These are phyloP conservation scores for Quercus variabilis DNA, from an alignment of 306 rosid genomes.

Conservation along the genomic window DNA sequence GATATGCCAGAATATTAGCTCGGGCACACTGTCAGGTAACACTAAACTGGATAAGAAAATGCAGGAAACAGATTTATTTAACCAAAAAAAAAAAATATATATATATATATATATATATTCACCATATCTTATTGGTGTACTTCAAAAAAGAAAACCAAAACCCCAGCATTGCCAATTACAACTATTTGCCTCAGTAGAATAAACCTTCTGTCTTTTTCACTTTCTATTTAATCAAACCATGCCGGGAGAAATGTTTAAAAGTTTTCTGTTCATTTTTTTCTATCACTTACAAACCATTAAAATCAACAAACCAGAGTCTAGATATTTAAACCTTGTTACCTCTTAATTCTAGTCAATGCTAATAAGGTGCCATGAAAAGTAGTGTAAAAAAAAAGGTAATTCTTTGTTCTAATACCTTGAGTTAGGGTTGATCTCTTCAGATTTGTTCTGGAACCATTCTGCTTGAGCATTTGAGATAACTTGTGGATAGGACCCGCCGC, in stretches of 20 bases:
- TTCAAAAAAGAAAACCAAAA: background rate
- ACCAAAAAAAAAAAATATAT: background rate
- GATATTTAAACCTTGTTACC: background rate
- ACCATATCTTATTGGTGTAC: background rate
- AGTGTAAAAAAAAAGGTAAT: background rate
- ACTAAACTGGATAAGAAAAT: constrained; percentile 4
- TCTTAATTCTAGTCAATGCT: background rate
- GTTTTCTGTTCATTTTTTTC: background rate
- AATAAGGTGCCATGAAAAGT: background rate
- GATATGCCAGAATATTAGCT: constrained; percentile 90
- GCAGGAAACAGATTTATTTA: background rate
- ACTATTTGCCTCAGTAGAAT: background rate
- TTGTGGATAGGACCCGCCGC: constrained; percentile 90
- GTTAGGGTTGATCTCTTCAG: constrained; percentile 54
- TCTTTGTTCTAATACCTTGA: constrained; percentile 43
- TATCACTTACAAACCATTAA: background rate
- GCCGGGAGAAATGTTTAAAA: background rate
- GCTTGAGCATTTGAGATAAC: constrained; percentile 63
- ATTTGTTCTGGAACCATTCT: constrained; percentile 58
- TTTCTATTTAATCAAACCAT: background rate
- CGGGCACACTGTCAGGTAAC: constrained; percentile 56
- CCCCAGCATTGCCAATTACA: background rate
- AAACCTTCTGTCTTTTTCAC: background rate
- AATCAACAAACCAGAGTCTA: background rate
- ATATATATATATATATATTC: background rate